Evolutionary conservation across 2,329 filamentous ascomycete species (phyloP).

Genomic region (Stemphylium lycopersici): DNA sequence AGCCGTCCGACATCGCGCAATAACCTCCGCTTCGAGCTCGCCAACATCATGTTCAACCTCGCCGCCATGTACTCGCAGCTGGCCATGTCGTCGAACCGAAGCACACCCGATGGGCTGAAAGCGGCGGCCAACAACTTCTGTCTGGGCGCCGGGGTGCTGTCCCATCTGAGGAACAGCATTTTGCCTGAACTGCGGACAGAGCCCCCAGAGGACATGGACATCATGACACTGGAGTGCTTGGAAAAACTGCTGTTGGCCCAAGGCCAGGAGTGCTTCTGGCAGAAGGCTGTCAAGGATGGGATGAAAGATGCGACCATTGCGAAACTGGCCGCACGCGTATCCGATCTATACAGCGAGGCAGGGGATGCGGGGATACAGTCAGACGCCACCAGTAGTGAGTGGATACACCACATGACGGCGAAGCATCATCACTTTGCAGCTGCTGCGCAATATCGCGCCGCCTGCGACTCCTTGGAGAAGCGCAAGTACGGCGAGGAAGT

Average conservation of each 20-base stretch:
- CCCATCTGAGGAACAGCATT: slow-evolving; percentile 75
- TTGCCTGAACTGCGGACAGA: slow-evolving; percentile 82
- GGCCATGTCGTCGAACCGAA: slow-evolving; percentile 78
- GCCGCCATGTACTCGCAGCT: slow-evolving; percentile 93
- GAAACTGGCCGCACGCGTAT: slow-evolving; percentile 87
- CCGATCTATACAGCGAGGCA: slow-evolving; percentile 85
- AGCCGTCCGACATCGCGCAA: slow-evolving; percentile 72
- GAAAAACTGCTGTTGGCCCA: slow-evolving; percentile 86
- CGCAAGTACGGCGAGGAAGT: slow-evolving; percentile 95
- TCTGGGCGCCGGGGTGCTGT: slow-evolving; percentile 81
- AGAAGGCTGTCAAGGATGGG: slow-evolving; percentile 91
- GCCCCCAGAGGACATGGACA: slow-evolving; percentile 95
- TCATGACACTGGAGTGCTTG: slow-evolving; percentile 81
- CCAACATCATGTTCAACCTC: slow-evolving; percentile 92
- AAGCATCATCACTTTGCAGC: slow-evolving; percentile 98
- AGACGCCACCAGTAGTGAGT: slow-evolving; percentile 86
- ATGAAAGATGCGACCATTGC: slow-evolving; percentile 93
- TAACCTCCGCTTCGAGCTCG: slow-evolving; percentile 79
- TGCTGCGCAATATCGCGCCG: slow-evolving; percentile 89
- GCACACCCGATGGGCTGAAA: slow-evolving; percentile 82
- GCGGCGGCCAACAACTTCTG: slow-evolving; percentile 89
- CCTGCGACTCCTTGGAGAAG: slow-evolving; percentile 91
- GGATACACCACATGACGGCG: slow-evolving; percentile 97
- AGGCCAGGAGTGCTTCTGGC: slow-evolving; percentile 97
- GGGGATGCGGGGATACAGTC: slow-evolving; percentile 88